Conservation (phyloP, 177 flowering plant genomes). For the Vitis hybrid region DNA sequence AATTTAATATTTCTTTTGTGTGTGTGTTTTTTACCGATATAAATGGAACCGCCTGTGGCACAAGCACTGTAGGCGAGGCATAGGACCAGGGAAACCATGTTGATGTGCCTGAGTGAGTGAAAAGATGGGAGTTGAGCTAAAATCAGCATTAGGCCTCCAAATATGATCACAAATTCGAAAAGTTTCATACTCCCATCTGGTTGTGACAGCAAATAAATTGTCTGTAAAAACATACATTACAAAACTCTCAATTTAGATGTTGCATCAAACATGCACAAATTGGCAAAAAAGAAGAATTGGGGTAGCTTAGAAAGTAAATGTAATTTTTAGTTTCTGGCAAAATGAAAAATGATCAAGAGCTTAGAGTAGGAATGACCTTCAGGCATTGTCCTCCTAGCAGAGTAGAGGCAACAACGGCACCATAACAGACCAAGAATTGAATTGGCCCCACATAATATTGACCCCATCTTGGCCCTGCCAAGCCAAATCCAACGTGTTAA, state of each 20-base stretch:
- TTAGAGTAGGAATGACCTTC: constrained; percentile 43
- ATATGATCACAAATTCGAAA: constrained; percentile 68
- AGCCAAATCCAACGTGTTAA: constrained; percentile 6
- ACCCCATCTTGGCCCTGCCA: constrained; percentile 65
- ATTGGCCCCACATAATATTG: constrained; percentile 70
- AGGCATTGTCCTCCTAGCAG: constrained; percentile 80
- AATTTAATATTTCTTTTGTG: not conserved
- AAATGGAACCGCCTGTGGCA: constrained; percentile 69
- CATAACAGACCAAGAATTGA: constrained; percentile 72
- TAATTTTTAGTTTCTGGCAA: no score
- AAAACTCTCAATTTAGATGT: not conserved
- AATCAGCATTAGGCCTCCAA: constrained; percentile 71
- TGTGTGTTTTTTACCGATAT: constrained; percentile 47
- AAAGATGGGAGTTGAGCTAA: constrained; percentile 94
- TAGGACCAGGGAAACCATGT: constrained; percentile 66
- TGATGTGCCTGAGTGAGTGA: constrained; percentile 89
- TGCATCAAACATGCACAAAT: not conserved
- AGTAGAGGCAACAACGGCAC: constrained; percentile 64
- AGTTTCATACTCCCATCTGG: constrained; percentile 72
- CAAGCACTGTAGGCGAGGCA: constrained; percentile 77
- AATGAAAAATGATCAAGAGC: not conserved
- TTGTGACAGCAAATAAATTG: constrained; percentile 56
- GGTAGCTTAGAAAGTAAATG: no score
- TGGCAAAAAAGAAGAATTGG: not conserved
- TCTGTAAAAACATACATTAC: constrained; percentile 36